These are phyloP conservation scores for Claviceps capensis DNA, from an alignment of 2,329 filamentous ascomycete species.

Conservation along the genomic window DNA sequence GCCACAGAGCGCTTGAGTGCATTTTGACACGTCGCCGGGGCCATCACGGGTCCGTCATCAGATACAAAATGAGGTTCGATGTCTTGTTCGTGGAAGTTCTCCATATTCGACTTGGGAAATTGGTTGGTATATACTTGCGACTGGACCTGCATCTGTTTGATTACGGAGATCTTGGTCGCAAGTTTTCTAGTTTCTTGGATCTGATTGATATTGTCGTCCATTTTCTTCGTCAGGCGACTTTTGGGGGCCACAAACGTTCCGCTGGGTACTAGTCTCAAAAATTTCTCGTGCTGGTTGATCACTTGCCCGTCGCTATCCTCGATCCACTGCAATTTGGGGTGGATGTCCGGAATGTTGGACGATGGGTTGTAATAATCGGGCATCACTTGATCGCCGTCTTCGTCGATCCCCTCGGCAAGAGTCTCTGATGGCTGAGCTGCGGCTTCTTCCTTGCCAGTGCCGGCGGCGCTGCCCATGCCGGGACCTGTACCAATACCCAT, in stretches of 20 bases:
- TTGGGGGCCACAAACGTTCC: slow-evolving; percentile 64
- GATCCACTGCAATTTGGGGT: slow-evolving; percentile 67
- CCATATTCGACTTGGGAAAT: slow-evolving; percentile 89
- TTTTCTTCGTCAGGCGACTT: slow-evolving; percentile 60
- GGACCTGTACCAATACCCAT: slow-evolving; percentile 25
- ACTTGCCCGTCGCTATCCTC: slow-evolving; percentile 83
- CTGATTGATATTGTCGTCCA: slow-evolving; percentile 83
- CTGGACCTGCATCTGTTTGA: slow-evolving; percentile 99
- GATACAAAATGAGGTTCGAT: slow-evolving; percentile 80
- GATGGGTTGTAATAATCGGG: slow-evolving; percentile 92
- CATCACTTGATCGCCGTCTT: slow-evolving; percentile 68
- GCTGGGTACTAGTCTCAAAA: slow-evolving; percentile 59
- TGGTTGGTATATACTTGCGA: slow-evolving; percentile 97
- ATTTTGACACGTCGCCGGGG: slow-evolving; percentile 65
- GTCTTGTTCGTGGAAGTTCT: slow-evolving; percentile 77
- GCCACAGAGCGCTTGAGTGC: slow-evolving; percentile 82
- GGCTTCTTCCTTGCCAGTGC: slow-evolving; percentile 30
- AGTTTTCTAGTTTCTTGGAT: slow-evolving; percentile 96
- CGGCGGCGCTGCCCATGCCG: slow-evolving; percentile 22
- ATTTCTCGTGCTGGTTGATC: slow-evolving; percentile 77
- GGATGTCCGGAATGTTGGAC: slow-evolving; percentile 73
- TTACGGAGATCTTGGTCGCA: slow-evolving; percentile 89
- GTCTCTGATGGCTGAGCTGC: slow-evolving; percentile 49
- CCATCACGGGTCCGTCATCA: slow-evolving; percentile 79
- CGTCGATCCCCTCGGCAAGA: slow-evolving; percentile 88